A percentile compares a stretch with the other conserved stretches of the same genome.
Conservation (phyloP, 1,284 basidiomycete species). For the Earliella scabrosa region DNA sequence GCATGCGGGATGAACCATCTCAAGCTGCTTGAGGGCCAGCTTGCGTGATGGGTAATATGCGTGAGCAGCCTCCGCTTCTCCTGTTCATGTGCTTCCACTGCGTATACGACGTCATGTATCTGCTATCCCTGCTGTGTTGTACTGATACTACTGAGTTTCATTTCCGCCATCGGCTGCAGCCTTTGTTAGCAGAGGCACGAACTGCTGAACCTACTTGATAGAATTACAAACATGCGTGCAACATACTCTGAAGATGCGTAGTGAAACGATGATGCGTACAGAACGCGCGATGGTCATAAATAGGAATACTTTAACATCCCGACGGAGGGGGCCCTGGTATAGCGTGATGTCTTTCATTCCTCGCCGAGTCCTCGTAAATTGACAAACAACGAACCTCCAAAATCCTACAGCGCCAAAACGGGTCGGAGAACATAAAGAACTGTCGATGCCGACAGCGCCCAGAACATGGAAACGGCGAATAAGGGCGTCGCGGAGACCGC, state of each 20-base stretch:
- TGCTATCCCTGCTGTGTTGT: not conserved
- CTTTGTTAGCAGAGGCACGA: too few species aligned
- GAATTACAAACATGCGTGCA: too few species aligned
- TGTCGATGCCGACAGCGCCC: slow-evolving; percentile 2
- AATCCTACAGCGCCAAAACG: slow-evolving; percentile 1
- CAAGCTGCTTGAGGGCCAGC: slow-evolving; percentile 49
- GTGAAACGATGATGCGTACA: not conserved
- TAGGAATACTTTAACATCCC: slow-evolving; percentile 8
- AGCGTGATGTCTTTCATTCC: not conserved
- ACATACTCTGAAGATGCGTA: not conserved
- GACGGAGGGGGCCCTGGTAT: not conserved
- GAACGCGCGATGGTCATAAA: not conserved
- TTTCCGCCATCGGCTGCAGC: too few species aligned
- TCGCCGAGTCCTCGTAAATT: not conserved
- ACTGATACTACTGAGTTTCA: too few species aligned
- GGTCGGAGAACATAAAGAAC: slow-evolving; percentile 6
- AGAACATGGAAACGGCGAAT: slow-evolving; percentile 1
- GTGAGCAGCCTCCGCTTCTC: not conserved
- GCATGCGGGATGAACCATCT: slow-evolving; percentile 63
- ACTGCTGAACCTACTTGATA: too few species aligned
- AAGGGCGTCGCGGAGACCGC: slow-evolving; percentile 2
- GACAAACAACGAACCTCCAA: not conserved
- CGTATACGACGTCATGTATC: not conserved
- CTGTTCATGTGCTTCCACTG: too few species aligned
- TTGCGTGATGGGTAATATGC: slow-evolving; percentile 3